Conservation (phyloP, 495 filamentous ascomycete species). For the Apiosordaria backusii region DNA sequence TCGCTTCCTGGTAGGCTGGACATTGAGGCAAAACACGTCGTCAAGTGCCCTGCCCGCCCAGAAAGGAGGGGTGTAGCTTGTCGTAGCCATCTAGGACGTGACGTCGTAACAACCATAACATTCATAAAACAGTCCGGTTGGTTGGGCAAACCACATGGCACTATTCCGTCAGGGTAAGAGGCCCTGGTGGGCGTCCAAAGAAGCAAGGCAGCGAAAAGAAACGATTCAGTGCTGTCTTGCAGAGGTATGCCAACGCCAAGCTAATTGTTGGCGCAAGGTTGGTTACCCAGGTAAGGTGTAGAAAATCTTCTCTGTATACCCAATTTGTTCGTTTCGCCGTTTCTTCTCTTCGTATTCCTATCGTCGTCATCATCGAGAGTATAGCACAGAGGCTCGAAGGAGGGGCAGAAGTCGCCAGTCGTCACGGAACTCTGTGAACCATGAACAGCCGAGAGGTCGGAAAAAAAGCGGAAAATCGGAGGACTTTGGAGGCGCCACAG, state of each 20-base stretch:
- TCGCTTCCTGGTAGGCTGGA: slow-evolving; percentile 10
- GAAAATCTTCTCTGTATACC: slow-evolving; percentile 3
- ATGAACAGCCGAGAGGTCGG: neutral
- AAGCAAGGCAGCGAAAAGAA: neutral
- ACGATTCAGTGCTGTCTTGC: neutral
- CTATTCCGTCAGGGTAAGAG: neutral
- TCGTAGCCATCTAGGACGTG: slow-evolving; percentile 36
- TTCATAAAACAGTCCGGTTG: slow-evolving; percentile 28
- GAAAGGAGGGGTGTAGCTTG: slow-evolving; percentile 27
- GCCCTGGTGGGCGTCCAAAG: slow-evolving; percentile 5
- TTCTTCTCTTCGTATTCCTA: neutral
- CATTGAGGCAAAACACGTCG: slow-evolving; percentile 1
- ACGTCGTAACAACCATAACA: slow-evolving; percentile 41
- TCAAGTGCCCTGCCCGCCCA: slow-evolving; percentile 8
- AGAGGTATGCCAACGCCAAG: neutral
- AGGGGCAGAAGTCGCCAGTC: neutral
- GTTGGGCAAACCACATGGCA: neutral
- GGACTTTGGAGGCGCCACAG: neutral
- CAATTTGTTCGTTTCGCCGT: neutral
- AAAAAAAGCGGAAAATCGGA: neutral
- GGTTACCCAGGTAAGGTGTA: neutral
- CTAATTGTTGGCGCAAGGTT: neutral
- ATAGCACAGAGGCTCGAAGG: neutral
- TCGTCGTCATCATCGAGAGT: neutral
- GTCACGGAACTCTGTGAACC: neutral